Base-by-base conservation (phyloP, 2,329 filamentous ascomycete genomes). In the Penicillium sp. region DNA sequence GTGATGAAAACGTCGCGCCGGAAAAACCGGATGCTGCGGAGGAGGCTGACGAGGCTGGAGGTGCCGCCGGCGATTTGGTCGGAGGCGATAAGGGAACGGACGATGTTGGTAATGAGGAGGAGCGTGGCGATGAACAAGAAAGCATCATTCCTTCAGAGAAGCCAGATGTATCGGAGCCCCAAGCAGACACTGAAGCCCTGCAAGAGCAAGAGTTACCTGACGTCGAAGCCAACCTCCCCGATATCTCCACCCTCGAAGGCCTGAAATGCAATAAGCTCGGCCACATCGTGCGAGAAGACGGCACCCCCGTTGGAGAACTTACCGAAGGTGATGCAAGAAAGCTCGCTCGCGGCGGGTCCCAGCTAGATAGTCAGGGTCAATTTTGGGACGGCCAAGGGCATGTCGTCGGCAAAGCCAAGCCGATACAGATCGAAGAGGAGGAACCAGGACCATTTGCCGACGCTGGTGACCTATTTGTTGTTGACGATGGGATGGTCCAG, bases 241-340 rank as follows among this genome's bases (percentile, higher is more conserved):
- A 70, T 51, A 70, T 75, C 41, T 76, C 70, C 21, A 78, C 73
- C 23, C 65, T 81, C 46, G 71, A 81, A 64, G 76, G 79, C 9
- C 59, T 80, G 47, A 74, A 72, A 57, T 79, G 74, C 71, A 81
- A 75, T 71, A 84, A 78, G 70, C 73, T 70, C 61, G 80, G 71
- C 62, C 82, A 71, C 63, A 80, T 76, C 64, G 72, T 83, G 48
- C 77, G 79, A 13, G 23, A 68, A 1, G 71, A 78, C 9, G 80
- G 82, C 35, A 83, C 80, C 45, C 76, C 82, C 0, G 74, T 84
- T 45, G 88, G 88, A 35, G 84, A 89, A 55, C 74, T 89, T 7
- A 75, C 83, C 15, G 85, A 88, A 64, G 89, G 87, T 63, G 85
- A 88, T 21, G 83, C 88, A 60, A 88, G 88, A 78, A 89, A 88